Evolutionary conservation across 345 rosid species (phyloP).

Genomic region (Sisymbrium altissimum): DNA sequence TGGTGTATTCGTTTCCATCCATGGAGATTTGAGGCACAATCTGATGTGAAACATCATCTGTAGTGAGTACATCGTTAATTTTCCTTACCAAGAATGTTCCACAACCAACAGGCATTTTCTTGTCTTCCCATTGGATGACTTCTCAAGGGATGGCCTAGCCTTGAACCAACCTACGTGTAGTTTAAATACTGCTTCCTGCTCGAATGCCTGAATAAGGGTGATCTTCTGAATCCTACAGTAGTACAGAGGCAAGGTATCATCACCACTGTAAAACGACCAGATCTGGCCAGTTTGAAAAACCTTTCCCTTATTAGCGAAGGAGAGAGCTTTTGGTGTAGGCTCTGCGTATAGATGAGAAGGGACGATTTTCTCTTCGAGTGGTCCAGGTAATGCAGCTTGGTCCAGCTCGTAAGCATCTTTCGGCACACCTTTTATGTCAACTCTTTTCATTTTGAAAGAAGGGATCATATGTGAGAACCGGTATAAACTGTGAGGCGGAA

Average conservation of each 20-base stretch:
- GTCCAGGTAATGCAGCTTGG: background rate
- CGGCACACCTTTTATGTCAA: background rate
- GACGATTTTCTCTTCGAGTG: background rate
- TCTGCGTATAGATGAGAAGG: background rate
- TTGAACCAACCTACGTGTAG: conserved; percentile 57
- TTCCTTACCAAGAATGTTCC: conserved; percentile 37
- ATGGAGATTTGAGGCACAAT: conserved; percentile 37
- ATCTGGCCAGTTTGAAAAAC: background rate
- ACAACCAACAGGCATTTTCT: conserved; percentile 52
- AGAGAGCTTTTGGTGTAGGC: background rate
- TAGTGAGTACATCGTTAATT: background rate
- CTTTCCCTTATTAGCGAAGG: background rate
- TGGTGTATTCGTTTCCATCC: conserved; percentile 32
- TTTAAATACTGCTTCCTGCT: conserved; percentile 35
- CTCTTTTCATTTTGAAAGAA: conserved; percentile 48
- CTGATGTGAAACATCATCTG: conserved; percentile 49
- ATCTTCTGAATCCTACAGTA: conserved; percentile 58
- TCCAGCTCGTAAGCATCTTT: background rate
- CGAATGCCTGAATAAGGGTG: background rate
- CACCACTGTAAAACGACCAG: background rate
- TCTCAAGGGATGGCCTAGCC: conserved; percentile 42
- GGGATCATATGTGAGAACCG: conserved; percentile 66
- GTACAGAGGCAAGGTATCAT: background rate
- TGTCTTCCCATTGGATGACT: conserved; percentile 40
- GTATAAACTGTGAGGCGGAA: conserved; percentile 28